Conservation (phyloP, 192 early-diverging fungal species). For the Jimgerdemannia flammicorona region DNA sequence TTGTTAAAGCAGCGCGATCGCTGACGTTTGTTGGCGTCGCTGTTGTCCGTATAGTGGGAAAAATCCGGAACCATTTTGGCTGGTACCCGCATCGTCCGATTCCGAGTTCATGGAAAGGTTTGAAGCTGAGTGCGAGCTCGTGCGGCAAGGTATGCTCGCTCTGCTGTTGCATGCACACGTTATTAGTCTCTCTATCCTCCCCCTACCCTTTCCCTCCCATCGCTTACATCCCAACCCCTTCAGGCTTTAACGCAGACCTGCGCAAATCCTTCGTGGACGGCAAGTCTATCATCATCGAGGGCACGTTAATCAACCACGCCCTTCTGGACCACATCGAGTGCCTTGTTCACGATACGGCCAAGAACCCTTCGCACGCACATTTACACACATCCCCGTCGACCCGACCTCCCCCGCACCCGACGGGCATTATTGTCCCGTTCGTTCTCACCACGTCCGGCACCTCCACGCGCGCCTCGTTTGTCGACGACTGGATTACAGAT, state of each 20-base stretch:
- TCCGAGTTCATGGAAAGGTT: neutral
- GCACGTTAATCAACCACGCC: conserved; percentile 15
- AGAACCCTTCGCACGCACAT: no score
- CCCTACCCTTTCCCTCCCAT: no score
- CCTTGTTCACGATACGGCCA: neutral
- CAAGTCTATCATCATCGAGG: conserved; percentile 26
- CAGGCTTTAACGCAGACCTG: conserved; percentile 15
- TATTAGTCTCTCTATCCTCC: neutral
- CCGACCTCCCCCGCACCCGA: neutral
- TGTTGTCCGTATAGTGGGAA: neutral
- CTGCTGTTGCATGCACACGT: neutral
- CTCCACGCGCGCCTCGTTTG: conserved; percentile 1
- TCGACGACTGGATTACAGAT: neutral
- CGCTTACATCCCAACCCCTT: neutral
- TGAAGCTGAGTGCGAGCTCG: conserved; percentile 11
- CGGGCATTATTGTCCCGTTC: conserved; percentile 6
- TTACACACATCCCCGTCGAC: no score
- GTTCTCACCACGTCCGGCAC: conserved; percentile 3
- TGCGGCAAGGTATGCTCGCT: conserved; percentile 5
- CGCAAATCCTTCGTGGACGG: conserved; percentile 20
- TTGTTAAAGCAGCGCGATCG: neutral
- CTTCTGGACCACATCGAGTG: conserved; percentile 12
- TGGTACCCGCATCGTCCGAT: neutral
- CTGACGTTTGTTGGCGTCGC: no score
- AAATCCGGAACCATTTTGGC: neutral